Evolutionary conservation across 2,329 filamentous ascomycete genomes (phyloP).

Genomic region (Blastomyces gilchristii): DNA sequence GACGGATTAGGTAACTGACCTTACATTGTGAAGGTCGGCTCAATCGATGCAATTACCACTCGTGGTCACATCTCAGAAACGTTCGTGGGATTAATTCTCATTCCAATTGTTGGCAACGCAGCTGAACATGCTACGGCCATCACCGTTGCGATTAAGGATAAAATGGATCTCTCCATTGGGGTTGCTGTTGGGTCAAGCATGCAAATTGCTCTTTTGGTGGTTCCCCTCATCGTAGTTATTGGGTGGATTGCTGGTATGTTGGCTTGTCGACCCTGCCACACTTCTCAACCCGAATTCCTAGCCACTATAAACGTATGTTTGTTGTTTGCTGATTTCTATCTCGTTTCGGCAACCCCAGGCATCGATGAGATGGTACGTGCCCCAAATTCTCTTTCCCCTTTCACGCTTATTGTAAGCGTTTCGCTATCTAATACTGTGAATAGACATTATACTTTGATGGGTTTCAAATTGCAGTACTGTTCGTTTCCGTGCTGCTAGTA

Average conservation of each 20-base stretch:
- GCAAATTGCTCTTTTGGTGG: conserved; percentile 54
- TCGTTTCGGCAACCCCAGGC: conserved; percentile 19
- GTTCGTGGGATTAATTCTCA: conserved; percentile 53
- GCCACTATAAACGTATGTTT: not conserved
- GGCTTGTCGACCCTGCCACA: not conserved
- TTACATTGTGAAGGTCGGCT: conserved; percentile 32
- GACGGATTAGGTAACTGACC: not conserved
- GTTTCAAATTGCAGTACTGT: conserved; percentile 66
- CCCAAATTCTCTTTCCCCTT: not conserved
- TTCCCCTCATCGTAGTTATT: conserved; percentile 51
- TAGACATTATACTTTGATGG: conserved; percentile 68
- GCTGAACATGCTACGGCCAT: conserved; percentile 57
- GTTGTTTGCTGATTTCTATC: not conserved
- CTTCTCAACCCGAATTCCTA: no score
- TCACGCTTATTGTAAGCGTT: conserved; percentile 12
- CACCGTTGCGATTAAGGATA: conserved; percentile 53
- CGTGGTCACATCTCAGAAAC: conserved; percentile 44
- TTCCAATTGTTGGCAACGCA: conserved; percentile 57
- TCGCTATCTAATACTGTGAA: conserved; percentile 1
- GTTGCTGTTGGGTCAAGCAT: conserved; percentile 56
- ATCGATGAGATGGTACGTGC: conserved; percentile 46
- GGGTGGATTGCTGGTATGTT: conserved; percentile 47
- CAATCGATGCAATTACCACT: conserved; percentile 46
- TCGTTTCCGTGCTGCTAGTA: conserved; percentile 43
- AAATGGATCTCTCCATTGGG: conserved; percentile 58